Percentiles rank a stretch among this genome's conserved stretches.
These are phyloP conservation scores for Debaryomycetaceae sp. DNA, from an alignment of 1,139 yeast genomes.

Conservation along the genomic window DNA sequence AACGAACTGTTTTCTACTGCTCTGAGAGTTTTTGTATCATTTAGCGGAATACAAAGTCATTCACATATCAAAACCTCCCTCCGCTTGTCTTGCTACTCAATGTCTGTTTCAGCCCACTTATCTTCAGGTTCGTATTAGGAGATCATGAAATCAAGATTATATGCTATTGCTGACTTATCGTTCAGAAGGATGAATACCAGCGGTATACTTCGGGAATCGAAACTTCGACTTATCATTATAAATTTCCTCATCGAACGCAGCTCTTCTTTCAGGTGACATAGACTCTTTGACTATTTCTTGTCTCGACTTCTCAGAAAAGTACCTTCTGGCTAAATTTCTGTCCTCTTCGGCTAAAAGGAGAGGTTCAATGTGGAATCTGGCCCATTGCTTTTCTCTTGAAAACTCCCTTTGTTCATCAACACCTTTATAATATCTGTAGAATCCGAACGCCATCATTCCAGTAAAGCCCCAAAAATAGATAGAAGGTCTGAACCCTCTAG, in stretches of 20 bases:
- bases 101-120: too few species aligned
- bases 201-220: conserved; percentile 44
- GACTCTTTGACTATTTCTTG: conserved; percentile 52
- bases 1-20: too few species aligned
- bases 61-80: too few species aligned
- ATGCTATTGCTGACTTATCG: conserved; percentile 12
- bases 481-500: conserved; percentile 80
- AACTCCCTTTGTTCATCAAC: conserved; percentile 77
- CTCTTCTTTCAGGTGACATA: conserved; percentile 38
- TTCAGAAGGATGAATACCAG: conserved; percentile 39
- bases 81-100: too few species aligned
- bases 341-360: conserved; percentile 80
- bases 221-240: conserved; percentile 45
- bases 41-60: too few species aligned
- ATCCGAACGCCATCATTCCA: conserved; percentile 68
- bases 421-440: conserved; percentile 63
- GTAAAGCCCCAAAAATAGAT: conserved; percentile 64
- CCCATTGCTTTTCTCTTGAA: conserved; percentile 73
- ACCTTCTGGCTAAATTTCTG: conserved; percentile 73
- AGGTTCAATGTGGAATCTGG: conserved; percentile 71
- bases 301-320: conserved; percentile 61
- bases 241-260: conserved; percentile 42
- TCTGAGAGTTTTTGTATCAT: too few species aligned
- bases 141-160: not conserved
- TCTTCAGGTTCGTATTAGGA: too few species aligned